Evolutionary conservation across 768 basidiomycete species (phyloP).

Genomic region (Astraeus odoratus): DNA sequence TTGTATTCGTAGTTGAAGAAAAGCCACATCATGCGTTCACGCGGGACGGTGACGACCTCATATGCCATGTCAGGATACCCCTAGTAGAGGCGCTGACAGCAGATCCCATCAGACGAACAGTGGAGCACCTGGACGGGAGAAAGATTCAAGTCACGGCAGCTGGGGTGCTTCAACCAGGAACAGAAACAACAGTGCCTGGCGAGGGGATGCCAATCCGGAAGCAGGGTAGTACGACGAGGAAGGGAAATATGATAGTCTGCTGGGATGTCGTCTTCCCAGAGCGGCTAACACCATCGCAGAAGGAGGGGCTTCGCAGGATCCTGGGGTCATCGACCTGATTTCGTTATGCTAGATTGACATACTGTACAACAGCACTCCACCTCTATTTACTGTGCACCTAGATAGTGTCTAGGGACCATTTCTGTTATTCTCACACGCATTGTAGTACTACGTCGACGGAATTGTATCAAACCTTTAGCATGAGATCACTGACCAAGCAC

Average conservation of each 20-base stretch:
- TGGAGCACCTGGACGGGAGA: slow-evolving; percentile 77
- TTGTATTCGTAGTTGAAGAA: slow-evolving; percentile 97
- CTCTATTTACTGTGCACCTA: slow-evolving; percentile 1
- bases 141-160: slow-evolving; percentile 54
- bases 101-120: slow-evolving; percentile 40
- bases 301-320: slow-evolving; percentile 71
- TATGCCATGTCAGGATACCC: slow-evolving; percentile 52
- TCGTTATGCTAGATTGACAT: slow-evolving; percentile 1
- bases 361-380: slow-evolving; percentile 1
- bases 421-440: neutral
- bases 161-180: slow-evolving; percentile 70
- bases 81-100: slow-evolving; percentile 82
- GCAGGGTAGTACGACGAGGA: slow-evolving; percentile 57
- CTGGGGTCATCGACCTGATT: slow-evolving; percentile 30
- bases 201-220: slow-evolving; percentile 94
- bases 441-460: too few relatives aligned
- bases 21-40: slow-evolving; percentile 76
- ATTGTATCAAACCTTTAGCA: too few relatives aligned
- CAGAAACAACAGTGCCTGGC: slow-evolving; percentile 59
- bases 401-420: too few relatives aligned
- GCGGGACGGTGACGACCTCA: slow-evolving; percentile 78
- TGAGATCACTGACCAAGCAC: too few relatives aligned
- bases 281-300: slow-evolving; percentile 66
- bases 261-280: slow-evolving; percentile 87
- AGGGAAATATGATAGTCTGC: slow-evolving; percentile 78